A percentile compares a stretch with the other conserved stretches of the same genome.
phyloP scores from a whole-genome alignment of 2,329 filamentous ascomycete species.

The Helicocarpus griseus region DNA sequence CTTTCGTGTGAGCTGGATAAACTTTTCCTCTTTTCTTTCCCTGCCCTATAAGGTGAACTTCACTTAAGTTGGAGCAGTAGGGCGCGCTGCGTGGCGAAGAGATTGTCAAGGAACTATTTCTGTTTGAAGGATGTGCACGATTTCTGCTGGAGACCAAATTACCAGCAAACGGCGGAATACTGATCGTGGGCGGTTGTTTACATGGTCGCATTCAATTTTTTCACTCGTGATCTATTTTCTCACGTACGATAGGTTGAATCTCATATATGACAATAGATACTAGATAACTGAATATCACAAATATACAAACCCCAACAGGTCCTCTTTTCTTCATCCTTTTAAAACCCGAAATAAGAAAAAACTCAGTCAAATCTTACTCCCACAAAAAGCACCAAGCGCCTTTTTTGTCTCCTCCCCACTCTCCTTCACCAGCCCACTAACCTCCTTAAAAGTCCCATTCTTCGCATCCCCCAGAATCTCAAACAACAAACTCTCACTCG shows the following conservation, averaged over 20 bases:
- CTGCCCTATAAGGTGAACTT: no score
- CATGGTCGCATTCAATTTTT: no score
- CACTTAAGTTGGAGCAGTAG: no score
- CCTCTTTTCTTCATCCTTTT: background rate
- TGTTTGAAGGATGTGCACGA: no score
- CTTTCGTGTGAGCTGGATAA: no score
- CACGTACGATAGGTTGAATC: background rate
- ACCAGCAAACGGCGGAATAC: no score
- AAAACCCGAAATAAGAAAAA: background rate
- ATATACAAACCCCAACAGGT: background rate
- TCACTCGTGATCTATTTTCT: background rate
- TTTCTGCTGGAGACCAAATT: no score
- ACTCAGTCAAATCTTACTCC: conserved; percentile 43
- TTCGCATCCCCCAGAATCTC: conserved; percentile 78
- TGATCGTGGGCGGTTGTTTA: no score
- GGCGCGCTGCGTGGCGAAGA: no score
- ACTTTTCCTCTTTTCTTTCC: no score
- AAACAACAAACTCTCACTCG: conserved; percentile 82
- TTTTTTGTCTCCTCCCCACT: conserved; percentile 59
- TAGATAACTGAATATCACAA: background rate
- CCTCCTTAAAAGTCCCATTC: conserved; percentile 57
- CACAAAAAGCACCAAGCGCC: conserved; percentile 52
- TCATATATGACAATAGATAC: no score
- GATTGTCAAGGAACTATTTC: no score
- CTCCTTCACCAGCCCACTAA: conserved; percentile 72